Conservation (phyloP, 176 grass and related monocot genomes). For the Pharus latifolius region DNA sequence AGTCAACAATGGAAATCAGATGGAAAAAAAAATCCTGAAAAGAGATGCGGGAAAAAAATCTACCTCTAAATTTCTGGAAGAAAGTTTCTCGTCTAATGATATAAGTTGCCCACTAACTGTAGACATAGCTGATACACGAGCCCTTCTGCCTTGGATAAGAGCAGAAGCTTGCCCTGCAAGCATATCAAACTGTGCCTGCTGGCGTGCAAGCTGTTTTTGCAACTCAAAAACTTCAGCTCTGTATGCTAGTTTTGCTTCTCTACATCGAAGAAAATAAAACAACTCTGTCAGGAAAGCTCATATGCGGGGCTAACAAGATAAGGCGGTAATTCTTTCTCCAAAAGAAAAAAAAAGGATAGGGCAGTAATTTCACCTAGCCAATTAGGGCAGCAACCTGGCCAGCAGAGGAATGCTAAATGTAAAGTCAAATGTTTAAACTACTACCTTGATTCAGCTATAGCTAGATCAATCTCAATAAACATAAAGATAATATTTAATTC, state of each 20-base stretch:
- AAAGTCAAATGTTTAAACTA: background rate
- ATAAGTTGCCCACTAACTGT: constrained; percentile 64
- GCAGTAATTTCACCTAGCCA: background rate
- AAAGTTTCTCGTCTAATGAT: constrained; percentile 76
- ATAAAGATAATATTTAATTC: no score
- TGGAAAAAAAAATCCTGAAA: background rate
- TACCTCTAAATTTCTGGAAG: constrained; percentile 82
- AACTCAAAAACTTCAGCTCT: constrained; percentile 85
- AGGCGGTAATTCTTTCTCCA: no score
- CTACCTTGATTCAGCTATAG: background rate
- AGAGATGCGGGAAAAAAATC: background rate
- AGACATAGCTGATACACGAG: constrained; percentile 66
- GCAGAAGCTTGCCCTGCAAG: constrained; percentile 86
- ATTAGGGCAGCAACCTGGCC: background rate
- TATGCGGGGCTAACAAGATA: constrained; percentile 17
- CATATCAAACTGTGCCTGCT: constrained; percentile 84
- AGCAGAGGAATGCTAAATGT: background rate
- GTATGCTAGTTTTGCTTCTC: constrained; percentile 89
- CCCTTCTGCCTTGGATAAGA: constrained; percentile 85
- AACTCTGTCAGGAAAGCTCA: constrained; percentile 5
- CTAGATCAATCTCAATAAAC: no score
- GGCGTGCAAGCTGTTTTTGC: constrained; percentile 74
- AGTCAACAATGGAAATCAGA: constrained; percentile 7
- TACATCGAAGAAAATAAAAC: constrained; percentile 8
- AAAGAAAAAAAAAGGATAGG: no score